Percentiles rank a stretch among this genome's conserved stretches.
Evolutionary conservation across 2,329 filamentous ascomycete species (phyloP).

Genomic region (Aureobasidium sp.): DNA sequence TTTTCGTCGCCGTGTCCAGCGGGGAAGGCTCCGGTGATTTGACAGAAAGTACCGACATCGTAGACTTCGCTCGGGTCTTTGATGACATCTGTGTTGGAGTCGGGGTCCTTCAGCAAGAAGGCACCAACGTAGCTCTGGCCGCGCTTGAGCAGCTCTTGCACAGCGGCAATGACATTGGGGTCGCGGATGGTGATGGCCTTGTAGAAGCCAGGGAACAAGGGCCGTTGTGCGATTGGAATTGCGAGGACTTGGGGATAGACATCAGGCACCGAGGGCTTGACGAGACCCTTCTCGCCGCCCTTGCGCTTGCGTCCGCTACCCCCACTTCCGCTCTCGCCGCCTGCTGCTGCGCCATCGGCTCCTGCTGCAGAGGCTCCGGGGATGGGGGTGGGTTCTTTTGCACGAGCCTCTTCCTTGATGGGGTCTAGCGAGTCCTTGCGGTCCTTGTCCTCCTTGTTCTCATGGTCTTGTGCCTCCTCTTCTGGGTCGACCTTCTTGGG

Average conservation of each 20-base stretch:
- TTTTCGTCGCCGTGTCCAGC: slow-evolving; percentile 67
- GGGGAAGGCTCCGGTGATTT: slow-evolving; percentile 93
- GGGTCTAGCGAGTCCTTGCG: slow-evolving; percentile 34
- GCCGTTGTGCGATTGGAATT: slow-evolving; percentile 87
- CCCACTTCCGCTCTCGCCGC: slow-evolving; percentile 43
- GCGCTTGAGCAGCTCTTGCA: slow-evolving; percentile 92
- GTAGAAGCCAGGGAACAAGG: slow-evolving; percentile 95
- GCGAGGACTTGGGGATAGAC: slow-evolving; percentile 97
- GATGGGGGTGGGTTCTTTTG: slow-evolving; percentile 43
- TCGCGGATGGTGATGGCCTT: slow-evolving; percentile 97
- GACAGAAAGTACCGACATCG: slow-evolving; percentile 92
- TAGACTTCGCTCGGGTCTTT: slow-evolving; percentile 85
- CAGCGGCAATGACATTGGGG: slow-evolving; percentile 80
- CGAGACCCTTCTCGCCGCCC: slow-evolving; percentile 45
- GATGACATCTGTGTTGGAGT: slow-evolving; percentile 88
- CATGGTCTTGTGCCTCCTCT: slow-evolving; percentile 28
- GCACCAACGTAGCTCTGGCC: slow-evolving; percentile 96
- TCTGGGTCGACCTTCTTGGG: slow-evolving; percentile 40
- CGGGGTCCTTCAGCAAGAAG: slow-evolving; percentile 94
- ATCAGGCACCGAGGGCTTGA: slow-evolving; percentile 85
- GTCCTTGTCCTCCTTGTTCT: slow-evolving; percentile 37
- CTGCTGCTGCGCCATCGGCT: slow-evolving; percentile 51
- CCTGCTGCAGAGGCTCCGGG: slow-evolving; percentile 26
- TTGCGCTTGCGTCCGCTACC: slow-evolving; percentile 59
- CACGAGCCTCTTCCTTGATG: slow-evolving; percentile 40